Evolutionary conservation across 2,329 filamentous ascomycete genomes (phyloP), one percentile per base, ranked within the genome.

Genomic region (Cladosporium sp.): DNA sequence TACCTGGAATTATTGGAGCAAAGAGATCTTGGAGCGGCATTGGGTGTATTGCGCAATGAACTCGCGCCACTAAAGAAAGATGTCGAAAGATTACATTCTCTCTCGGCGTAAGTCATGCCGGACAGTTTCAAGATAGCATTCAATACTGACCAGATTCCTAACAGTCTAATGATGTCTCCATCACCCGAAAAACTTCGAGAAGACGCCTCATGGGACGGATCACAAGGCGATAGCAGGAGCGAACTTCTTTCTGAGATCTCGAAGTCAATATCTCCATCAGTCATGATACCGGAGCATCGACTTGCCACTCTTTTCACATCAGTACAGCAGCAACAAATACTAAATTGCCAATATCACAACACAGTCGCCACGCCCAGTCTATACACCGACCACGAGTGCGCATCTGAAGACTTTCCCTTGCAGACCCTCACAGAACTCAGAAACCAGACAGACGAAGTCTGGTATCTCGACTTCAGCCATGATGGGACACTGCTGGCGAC

Each of bases 221-320:
- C 91, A 1, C 75, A 82, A 42, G 90, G 89, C 40, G 76, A 84
- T 57, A 96, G 91, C 40, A 85, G 93, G 61, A 84, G 85, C 62
- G 77, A 80, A 15, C 75, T 97, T 3, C 81, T 97, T 19, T 90
- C 89, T 0, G 85, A 94, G 59, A 77, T 97, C 34, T 96, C 92
- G 22, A 90, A 82, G 78, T 96, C 85, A 57, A 96, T 99, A 71
- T 96, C 94, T 1, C 93, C 94, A 0, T 94, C 91, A 3, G 90
- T 96, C 44, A 97, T 99, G 92, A 88, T 99, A 56, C 94, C 94
- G 1, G 90, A 96, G 68, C 90, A 94, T 71, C 87, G 94, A 6
- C 79, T 99, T 44, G 90, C 91, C 1, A 82, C 86, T 34, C 78
- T 99, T 15, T 77, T 99, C 53, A 82, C 92, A 58, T 86, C 95